Percentiles rank a stretch among this genome's conserved stretches.
phyloP scores from a whole-genome alignment of 805 yeast species.

The Torulaspora quercuum region DNA sequence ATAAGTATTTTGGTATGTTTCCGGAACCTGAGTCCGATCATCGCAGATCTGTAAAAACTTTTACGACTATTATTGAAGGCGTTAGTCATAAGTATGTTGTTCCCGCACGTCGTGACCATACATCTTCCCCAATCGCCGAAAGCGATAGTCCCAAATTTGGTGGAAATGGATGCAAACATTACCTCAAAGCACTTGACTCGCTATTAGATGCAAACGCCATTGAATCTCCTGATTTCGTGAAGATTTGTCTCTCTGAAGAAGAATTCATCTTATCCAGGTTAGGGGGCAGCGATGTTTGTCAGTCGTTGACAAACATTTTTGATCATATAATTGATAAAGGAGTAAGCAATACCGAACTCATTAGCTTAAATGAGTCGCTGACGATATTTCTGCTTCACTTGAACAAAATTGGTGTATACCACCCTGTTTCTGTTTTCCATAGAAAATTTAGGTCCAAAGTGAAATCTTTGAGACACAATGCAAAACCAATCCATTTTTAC shows the following conservation, averaged over 20 bases:
- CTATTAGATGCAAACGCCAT: conserved; percentile 13
- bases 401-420: conserved; percentile 21
- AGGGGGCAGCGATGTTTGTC: conserved; percentile 8
- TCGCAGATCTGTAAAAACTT: conserved; percentile 20
- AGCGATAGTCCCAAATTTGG: background rate
- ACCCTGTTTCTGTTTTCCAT: conserved; percentile 27
- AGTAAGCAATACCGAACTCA: conserved; percentile 28
- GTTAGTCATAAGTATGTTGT: conserved; percentile 22
- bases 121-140: background rate
- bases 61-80: conserved; percentile 31
- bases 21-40: conserved; percentile 9
- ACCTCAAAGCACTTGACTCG: conserved; percentile 15
- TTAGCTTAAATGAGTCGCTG: conserved; percentile 15
- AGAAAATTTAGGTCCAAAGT: conserved; percentile 29
- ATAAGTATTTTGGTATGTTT: conserved; percentile 1
- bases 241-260: conserved; percentile 15
- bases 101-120: conserved; percentile 2
- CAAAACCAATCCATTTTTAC: conserved; percentile 35
- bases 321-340: conserved; percentile 26
- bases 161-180: background rate
- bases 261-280: conserved; percentile 24
- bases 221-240: conserved; percentile 21
- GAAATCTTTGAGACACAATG: conserved; percentile 18
- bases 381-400: conserved; percentile 23
- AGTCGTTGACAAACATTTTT: conserved; percentile 18